Percentiles rank a stretch among this genome's conserved stretches.
phyloP scores from a whole-genome alignment of 768 basidiomycete species.

The Tylopilus subfusipes region DNA sequence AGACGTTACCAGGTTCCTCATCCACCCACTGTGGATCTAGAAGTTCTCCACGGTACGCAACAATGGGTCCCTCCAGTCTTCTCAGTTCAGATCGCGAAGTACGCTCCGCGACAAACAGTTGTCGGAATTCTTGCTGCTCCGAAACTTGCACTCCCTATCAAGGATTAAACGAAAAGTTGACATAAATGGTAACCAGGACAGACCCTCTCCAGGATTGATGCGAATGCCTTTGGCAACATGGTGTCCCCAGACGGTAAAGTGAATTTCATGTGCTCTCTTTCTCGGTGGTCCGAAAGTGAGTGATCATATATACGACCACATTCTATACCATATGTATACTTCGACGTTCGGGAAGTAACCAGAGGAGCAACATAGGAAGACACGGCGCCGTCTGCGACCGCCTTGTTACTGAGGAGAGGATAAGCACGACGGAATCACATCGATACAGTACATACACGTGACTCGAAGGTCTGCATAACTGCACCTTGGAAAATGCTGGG shows the following conservation, averaged over 20 bases:
- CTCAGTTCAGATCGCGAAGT: too few species aligned
- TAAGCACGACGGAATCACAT: not conserved
- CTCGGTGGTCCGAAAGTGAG: conserved; percentile 35
- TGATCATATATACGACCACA: conserved; percentile 25
- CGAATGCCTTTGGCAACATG: conserved; percentile 34
- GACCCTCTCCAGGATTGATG: conserved; percentile 35
- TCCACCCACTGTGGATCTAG: conserved; percentile 11
- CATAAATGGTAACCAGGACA: not conserved
- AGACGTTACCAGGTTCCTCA: conserved; percentile 7
- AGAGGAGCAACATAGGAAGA: conserved; percentile 37
- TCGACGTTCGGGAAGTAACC: conserved; percentile 42
- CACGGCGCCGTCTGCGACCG: conserved; percentile 29
- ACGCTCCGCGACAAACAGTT: not conserved
- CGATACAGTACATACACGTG: conserved; percentile 37
- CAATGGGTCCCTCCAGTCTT: too few species aligned
- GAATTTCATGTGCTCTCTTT: conserved; percentile 24
- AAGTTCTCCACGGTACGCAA: conserved; percentile 16
- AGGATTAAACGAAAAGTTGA: not conserved
- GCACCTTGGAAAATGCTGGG: conserved; percentile 17
- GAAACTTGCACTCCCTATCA: conserved; percentile 16
- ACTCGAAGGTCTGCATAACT: conserved; percentile 43
- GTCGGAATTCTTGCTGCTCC: conserved; percentile 21
- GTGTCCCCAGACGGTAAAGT: conserved; percentile 25
- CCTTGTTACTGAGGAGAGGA: conserved; percentile 35
- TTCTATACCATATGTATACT: conserved; percentile 38